Conservation (phyloP, 2,329 filamentous ascomycete species). For the Trichocomaceae sp. region DNA sequence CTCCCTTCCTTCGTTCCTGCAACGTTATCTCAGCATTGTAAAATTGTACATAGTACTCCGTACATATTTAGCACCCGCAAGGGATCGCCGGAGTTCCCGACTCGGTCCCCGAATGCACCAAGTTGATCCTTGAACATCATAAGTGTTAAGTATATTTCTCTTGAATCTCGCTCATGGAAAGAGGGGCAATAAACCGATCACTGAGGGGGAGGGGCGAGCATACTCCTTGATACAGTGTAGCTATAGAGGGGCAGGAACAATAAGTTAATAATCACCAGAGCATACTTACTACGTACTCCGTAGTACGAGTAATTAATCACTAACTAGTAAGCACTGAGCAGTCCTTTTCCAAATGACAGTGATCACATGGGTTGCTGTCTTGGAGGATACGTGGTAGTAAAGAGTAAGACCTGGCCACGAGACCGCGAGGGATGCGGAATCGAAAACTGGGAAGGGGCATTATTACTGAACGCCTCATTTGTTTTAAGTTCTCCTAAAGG, state of each 20-base stretch:
- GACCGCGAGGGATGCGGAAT: not conserved
- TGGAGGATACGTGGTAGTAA: not conserved
- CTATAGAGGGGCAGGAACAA: not conserved
- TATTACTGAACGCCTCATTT: slow-evolving; percentile 6
- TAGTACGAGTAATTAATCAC: no score
- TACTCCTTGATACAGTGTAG: no score
- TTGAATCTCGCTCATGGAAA: no score
- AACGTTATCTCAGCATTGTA: not conserved
- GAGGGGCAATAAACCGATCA: not conserved
- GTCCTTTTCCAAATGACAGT: not conserved
- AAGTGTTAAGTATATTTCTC: no score
- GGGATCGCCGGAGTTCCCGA: slow-evolving; percentile 11
- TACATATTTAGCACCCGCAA: slow-evolving; percentile 3
- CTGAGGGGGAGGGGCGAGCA: slow-evolving; percentile 5
- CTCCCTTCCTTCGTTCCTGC: not conserved
- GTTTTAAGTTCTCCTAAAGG: not conserved
- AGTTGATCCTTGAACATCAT: not conserved
- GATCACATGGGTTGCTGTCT: not conserved
- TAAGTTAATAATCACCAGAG: no score
- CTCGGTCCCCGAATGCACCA: slow-evolving; percentile 12
- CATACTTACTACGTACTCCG: no score
- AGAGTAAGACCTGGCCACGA: not conserved
- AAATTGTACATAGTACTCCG: not conserved
- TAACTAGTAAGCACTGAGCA: no score
- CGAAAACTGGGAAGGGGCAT: not conserved